phyloP scores from a whole-genome alignment of 345 rosid species.

The Populus nigra region DNA sequence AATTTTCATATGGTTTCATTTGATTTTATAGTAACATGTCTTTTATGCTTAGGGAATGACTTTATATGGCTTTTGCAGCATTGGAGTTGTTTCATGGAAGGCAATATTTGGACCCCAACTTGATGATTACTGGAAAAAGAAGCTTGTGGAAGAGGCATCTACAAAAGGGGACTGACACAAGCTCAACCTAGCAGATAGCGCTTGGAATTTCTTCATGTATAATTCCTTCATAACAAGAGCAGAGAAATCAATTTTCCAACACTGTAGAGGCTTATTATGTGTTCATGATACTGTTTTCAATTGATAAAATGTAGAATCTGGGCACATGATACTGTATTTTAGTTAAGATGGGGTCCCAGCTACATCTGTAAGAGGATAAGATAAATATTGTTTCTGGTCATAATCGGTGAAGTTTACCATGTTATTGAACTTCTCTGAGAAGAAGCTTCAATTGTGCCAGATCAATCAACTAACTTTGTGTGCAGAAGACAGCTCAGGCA shows the following conservation, averaged over 20 bases:
- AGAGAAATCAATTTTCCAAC: neutral
- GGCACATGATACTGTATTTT: neutral
- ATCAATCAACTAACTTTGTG: no score
- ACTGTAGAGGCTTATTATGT: no score
- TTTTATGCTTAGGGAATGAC: neutral
- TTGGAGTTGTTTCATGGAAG: constrained; percentile 90
- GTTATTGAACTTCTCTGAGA: no score
- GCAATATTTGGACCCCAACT: constrained; percentile 86
- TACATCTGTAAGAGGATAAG: neutral
- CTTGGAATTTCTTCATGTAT: neutral
- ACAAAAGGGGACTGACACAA: constrained; percentile 51
- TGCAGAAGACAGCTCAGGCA: no score
- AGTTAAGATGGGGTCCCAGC: neutral
- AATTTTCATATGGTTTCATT: neutral
- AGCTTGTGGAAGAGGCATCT: constrained; percentile 67
- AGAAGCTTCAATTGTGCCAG: no score
- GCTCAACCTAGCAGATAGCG: constrained; percentile 31
- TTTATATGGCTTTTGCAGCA: constrained; percentile 44
- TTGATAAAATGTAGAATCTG: neutral
- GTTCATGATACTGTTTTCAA: neutral
- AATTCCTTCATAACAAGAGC: neutral
- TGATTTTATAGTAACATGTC: no score
- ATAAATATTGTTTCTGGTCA: neutral
- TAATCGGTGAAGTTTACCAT: no score
- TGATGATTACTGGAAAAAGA: constrained; percentile 80